phyloP scores from a whole-genome alignment of 331 rosid genomes.

The Rhamnella rubrinervis region DNA sequence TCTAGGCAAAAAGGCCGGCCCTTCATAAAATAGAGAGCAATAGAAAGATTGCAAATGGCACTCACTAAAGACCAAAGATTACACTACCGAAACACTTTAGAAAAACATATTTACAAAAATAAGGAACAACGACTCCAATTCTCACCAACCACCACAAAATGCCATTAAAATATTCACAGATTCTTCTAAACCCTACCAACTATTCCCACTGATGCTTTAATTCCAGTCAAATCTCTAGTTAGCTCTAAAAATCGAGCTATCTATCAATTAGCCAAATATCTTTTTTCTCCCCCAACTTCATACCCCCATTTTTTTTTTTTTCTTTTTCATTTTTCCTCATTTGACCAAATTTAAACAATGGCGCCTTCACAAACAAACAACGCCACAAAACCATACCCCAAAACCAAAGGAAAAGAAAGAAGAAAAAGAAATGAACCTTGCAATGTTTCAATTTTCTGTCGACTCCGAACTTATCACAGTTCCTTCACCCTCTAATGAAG shows the following conservation, averaged over 20 bases:
- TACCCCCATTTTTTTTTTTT: neutral
- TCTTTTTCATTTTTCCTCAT: constrained; percentile 21
- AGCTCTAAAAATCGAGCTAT: constrained; percentile 55
- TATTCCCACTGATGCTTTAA: constrained; percentile 30
- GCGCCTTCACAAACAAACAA: constrained; percentile 45
- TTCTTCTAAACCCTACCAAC: constrained; percentile 39
- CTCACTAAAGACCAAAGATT: constrained; percentile 17
- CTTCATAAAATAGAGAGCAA: neutral
- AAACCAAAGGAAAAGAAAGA: constrained; percentile 1
- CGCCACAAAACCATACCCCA: constrained; percentile 27
- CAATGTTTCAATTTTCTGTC: constrained; percentile 45
- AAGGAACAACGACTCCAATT: constrained; percentile 6
- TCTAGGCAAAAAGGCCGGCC: too few relatives aligned
- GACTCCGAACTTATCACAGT: constrained; percentile 56
- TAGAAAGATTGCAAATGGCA: constrained; percentile 17
- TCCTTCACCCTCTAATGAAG: constrained; percentile 66
- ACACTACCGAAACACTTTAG: constrained; percentile 10
- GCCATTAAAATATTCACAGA: constrained; percentile 38
- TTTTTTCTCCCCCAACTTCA: constrained; percentile 30
- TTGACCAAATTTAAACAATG: constrained; percentile 35
- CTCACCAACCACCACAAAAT: constrained; percentile 12
- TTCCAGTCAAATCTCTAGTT: constrained; percentile 29
- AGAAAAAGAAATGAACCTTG: neutral
- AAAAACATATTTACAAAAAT: constrained; percentile 22
- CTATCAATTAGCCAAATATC: constrained; percentile 48